Percentiles rank a stretch among this genome's conserved stretches.
These are phyloP conservation scores for Lachnellula suecica DNA, from an alignment of 2,329 filamentous ascomycete species.

Conservation along the genomic window DNA sequence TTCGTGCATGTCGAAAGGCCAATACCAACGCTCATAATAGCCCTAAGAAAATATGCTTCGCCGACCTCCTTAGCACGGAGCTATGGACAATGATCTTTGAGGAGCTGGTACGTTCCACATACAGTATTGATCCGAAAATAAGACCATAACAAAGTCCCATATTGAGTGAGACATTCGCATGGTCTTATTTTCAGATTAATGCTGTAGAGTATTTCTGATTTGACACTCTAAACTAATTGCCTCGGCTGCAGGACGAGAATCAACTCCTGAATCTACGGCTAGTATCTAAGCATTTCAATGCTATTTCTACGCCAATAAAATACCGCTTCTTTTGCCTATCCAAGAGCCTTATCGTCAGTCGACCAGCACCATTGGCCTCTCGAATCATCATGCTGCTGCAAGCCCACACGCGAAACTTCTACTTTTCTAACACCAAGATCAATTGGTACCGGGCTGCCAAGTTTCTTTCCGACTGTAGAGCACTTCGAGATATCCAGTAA, in stretches of 20 bases:
- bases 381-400: not conserved
- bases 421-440: not conserved
- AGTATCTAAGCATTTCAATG: not conserved
- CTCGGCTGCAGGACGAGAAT: too few species aligned
- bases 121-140: too few species aligned
- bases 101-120: not conserved
- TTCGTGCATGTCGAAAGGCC: too few species aligned
- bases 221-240: too few species aligned
- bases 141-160: too few species aligned
- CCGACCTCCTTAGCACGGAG: not conserved
- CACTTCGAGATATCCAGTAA: not conserved
- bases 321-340: not conserved
- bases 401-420: not conserved
- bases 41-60: not conserved
- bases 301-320: not conserved
- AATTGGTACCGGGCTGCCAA: not conserved
- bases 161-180: not conserved
- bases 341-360: not conserved
- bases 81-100: not conserved
- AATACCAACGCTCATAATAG: too few species aligned
- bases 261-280: not conserved
- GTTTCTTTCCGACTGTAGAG: not conserved
- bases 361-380: not conserved
- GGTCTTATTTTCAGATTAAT: not conserved
- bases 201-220: too few species aligned